These are phyloP conservation scores for Dicorynia guianensis DNA, from an alignment of 306 rosid genomes.

Conservation along the genomic window DNA sequence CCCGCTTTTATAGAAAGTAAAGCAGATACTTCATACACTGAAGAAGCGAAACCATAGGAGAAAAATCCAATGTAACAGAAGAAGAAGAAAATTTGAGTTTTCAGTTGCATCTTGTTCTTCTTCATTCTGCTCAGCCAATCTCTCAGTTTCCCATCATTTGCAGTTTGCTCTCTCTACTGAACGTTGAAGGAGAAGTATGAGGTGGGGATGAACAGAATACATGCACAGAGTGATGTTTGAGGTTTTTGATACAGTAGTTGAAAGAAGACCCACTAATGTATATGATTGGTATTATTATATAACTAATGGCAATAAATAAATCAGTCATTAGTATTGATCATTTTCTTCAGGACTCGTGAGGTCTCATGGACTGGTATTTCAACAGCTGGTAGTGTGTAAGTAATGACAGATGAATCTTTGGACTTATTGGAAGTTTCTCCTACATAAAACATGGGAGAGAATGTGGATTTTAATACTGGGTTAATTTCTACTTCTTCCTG, in stretches of 20 bases:
- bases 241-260: conserved; percentile 49
- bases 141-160: conserved; percentile 61
- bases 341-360: conserved; percentile 52
- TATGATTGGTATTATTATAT: conserved; percentile 45
- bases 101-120: conserved; percentile 56
- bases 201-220: conserved; percentile 28
- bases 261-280: conserved; percentile 51
- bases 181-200: conserved; percentile 38
- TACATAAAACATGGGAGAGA: conserved; percentile 90
- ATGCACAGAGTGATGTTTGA: conserved; percentile 36
- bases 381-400: conserved; percentile 57
- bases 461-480: conserved; percentile 53
- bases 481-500: conserved; percentile 40
- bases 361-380: conserved; percentile 53
- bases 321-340: conserved; percentile 44
- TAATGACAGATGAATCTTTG: conserved; percentile 68
- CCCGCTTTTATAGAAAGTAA: conserved; percentile 74
- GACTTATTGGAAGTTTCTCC: conserved; percentile 76
- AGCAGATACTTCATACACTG: conserved; percentile 59
- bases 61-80: conserved; percentile 56
- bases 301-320: conserved; percentile 38
- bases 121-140: conserved; percentile 40
- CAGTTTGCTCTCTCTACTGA: conserved; percentile 24
- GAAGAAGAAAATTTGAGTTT: conserved; percentile 53
- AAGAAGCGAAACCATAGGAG: conserved; percentile 41